phyloP scores from a whole-genome alignment of 176 grass and related monocot species.

The Oryza rufipogon region DNA sequence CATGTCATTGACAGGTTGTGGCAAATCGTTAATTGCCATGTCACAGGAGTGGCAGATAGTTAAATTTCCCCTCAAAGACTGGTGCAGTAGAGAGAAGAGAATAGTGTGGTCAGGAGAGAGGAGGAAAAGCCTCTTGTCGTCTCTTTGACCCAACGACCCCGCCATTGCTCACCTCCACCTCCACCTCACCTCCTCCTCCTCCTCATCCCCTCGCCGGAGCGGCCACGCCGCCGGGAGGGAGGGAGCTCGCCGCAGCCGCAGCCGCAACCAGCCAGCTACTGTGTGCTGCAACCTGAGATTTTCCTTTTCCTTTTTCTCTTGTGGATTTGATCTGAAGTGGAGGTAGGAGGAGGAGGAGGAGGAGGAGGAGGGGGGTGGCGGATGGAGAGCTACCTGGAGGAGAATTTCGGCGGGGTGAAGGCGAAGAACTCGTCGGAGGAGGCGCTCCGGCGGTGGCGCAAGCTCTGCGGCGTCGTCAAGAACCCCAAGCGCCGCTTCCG shows the following conservation, averaged over 20 bases:
- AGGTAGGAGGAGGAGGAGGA: no score
- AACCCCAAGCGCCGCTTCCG: constrained; percentile 95
- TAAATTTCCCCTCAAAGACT: background rate
- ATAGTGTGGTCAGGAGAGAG: background rate
- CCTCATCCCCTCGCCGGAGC: background rate
- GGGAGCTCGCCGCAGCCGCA: no score
- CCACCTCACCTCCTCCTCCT: background rate
- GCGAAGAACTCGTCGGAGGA: constrained; percentile 80
- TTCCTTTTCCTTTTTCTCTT: background rate
- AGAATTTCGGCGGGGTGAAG: constrained; percentile 64
- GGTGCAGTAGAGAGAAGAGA: background rate
- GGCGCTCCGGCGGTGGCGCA: constrained; percentile 86
- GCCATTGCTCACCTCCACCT: background rate
- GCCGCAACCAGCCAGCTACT: no score
- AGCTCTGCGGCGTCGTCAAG: constrained; percentile 85
- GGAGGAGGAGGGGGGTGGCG: no score
- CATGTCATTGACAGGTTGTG: no score
- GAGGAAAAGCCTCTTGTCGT: background rate
- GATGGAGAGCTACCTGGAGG: constrained; percentile 73
- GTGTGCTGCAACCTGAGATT: background rate
- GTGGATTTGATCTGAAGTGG: background rate
- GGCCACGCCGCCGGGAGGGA: background rate
- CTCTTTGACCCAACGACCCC: background rate
- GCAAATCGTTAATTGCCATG: no score
- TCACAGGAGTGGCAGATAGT: no score